Evolutionary conservation across 2,329 filamentous ascomycete species (phyloP).

Genomic region (Fusarium fujikuroi): DNA sequence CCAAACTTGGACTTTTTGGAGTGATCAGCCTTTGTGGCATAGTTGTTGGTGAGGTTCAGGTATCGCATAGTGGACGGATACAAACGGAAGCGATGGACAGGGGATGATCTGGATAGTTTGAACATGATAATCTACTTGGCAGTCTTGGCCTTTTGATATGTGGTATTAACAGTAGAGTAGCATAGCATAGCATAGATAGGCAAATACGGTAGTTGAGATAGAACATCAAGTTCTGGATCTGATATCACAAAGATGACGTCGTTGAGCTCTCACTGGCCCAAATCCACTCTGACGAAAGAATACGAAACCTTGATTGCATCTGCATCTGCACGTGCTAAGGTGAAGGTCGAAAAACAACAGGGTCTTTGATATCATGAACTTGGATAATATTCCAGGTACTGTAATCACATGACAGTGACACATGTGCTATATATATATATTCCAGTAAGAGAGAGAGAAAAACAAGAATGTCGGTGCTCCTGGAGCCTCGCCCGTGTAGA

Average conservation of each 20-base stretch:
- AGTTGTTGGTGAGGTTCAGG: constrained; percentile 1
- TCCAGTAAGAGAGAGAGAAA: background rate
- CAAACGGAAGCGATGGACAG: background rate
- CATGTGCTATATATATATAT: background rate
- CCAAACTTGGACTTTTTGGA: constrained; percentile 46
- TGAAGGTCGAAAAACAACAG: background rate
- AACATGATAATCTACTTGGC: constrained; percentile 11
- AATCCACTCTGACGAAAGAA: constrained; percentile 34
- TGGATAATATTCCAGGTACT: background rate
- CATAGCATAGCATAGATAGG: background rate
- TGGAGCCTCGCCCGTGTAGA: constrained; percentile 63
- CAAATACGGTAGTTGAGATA: background rate
- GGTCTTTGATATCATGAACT: background rate
- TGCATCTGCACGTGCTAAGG: constrained; percentile 8
- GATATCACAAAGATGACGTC: constrained; percentile 29
- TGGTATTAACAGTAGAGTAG: background rate
- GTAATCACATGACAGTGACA: background rate
- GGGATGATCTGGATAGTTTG: constrained; percentile 4
- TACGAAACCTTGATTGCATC: constrained; percentile 13
- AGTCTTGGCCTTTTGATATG: background rate
- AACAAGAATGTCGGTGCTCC: constrained; percentile 58
- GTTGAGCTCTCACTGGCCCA: constrained; percentile 13
- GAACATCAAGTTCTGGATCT: constrained; percentile 1
- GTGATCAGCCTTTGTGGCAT: constrained; percentile 23
- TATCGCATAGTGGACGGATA: background rate